These are phyloP conservation scores for Podospora anserina DNA, from an alignment of 495 filamentous ascomycete genomes.

Conservation along the genomic window DNA sequence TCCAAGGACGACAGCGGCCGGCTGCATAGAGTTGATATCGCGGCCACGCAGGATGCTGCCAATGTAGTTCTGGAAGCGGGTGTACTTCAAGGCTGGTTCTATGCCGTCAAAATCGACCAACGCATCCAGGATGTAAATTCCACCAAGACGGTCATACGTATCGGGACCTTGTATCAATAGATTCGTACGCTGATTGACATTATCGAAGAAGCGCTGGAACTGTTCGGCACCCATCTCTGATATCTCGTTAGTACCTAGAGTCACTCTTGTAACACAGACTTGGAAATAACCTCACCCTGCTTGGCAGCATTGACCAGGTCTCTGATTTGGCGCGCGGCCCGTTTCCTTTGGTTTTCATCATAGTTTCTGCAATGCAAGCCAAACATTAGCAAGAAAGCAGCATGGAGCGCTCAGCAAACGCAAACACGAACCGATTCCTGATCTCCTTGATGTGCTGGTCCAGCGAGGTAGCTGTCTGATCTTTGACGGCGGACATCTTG, in stretches of 20 bases:
- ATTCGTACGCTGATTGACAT: constrained; percentile 71
- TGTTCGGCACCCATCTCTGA: constrained; percentile 73
- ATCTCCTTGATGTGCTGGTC: constrained; percentile 35
- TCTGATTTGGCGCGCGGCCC: constrained; percentile 41
- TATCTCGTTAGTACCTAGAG: not conserved
- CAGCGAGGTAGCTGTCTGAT: constrained; percentile 32
- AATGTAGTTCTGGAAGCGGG: constrained; percentile 86
- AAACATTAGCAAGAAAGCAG: not conserved
- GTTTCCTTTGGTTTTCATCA: constrained; percentile 40
- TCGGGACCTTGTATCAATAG: constrained; percentile 78
- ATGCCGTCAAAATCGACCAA: constrained; percentile 96
- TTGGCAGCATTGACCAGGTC: constrained; percentile 41
- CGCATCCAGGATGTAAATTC: constrained; percentile 84
- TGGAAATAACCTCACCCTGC: constrained; percentile 30
- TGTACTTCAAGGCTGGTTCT: constrained; percentile 89
- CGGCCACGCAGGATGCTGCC: constrained; percentile 82
- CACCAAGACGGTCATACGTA: constrained; percentile 81
- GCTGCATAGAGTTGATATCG: constrained; percentile 80
- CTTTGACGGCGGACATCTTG: constrained; percentile 34
- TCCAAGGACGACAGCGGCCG: constrained; percentile 82
- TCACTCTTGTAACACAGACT: not conserved
- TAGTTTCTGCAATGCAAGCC: constrained; percentile 16
- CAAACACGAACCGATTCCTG: constrained; percentile 28
- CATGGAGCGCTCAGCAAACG: not conserved
- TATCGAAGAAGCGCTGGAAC: constrained; percentile 74